phyloP scores from a whole-genome alignment of 225 moss, liverwort and hornwort species.

The Asterella californica region DNA sequence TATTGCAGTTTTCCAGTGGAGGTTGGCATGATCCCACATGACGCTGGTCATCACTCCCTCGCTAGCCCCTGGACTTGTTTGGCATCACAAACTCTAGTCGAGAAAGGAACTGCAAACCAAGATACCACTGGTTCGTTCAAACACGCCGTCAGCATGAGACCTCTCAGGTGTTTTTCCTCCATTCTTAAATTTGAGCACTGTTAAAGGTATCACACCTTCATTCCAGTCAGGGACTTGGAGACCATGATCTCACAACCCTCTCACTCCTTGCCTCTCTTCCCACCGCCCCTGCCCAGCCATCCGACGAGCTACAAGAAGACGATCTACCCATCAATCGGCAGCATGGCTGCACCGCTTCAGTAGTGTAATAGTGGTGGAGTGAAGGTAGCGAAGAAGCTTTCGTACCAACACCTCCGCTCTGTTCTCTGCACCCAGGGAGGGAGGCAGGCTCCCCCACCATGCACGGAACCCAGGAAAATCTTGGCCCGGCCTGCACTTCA shows the following conservation, averaged over 20 bases:
- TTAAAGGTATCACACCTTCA: conserved; percentile 1
- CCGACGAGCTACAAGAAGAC: conserved; percentile 1
- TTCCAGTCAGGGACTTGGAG: neutral
- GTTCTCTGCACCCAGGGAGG: neutral
- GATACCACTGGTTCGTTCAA: conserved; percentile 4
- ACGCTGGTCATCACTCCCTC: conserved; percentile 7
- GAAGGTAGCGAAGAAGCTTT: neutral
- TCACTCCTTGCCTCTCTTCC: neutral
- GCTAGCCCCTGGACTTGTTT: neutral
- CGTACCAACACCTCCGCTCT: neutral
- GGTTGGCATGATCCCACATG: conserved; percentile 10
- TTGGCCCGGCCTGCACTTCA: neutral
- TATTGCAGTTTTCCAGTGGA: neutral
- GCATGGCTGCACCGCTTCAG: neutral
- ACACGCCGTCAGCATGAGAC: conserved; percentile 1
- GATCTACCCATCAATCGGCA: neutral
- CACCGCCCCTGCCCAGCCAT: neutral
- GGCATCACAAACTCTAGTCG: neutral
- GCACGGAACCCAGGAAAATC: neutral
- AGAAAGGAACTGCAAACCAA: neutral
- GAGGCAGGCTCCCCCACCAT: neutral
- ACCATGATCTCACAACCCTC: neutral
- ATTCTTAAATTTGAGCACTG: conserved; percentile 4
- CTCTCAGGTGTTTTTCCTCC: conserved; percentile 11
- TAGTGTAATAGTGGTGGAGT: no score